phyloP scores from a whole-genome alignment of 225 moss, liverwort and hornwort species.

The Straminergon stramineum region DNA sequence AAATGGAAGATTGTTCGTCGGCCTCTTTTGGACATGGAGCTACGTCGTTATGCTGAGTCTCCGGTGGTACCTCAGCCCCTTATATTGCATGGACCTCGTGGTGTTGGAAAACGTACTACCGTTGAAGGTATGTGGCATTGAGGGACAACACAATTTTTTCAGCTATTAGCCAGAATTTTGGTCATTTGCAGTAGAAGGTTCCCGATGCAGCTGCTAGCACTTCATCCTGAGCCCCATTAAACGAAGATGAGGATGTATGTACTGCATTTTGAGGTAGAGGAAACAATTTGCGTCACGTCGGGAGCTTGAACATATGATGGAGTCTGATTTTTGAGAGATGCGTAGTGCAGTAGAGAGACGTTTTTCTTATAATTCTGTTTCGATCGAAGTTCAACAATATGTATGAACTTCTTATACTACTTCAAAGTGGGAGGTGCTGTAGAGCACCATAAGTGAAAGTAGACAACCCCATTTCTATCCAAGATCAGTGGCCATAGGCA shows the following conservation, averaged over 20 bases:
- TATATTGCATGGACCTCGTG: slow-evolving; percentile 83
- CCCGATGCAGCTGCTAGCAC: neutral
- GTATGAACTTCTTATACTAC: neutral
- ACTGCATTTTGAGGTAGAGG: neutral
- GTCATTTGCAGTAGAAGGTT: neutral
- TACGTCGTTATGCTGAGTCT: slow-evolving; percentile 61
- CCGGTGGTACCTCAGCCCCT: slow-evolving; percentile 69
- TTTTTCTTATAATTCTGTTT: neutral
- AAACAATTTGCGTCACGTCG: neutral
- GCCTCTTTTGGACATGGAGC: slow-evolving; percentile 64
- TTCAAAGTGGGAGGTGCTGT: neutral
- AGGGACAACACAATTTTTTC: neutral
- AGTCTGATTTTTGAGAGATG: neutral
- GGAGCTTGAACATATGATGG: neutral
- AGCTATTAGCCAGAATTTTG: neutral
- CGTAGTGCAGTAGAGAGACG: neutral
- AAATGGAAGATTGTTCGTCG: slow-evolving; percentile 70
- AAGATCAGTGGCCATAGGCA: neutral
- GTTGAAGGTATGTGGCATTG: slow-evolving; percentile 47
- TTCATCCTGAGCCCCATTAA: neutral
- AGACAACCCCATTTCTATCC: neutral
- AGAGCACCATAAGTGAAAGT: neutral
- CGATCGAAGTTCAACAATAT: neutral
- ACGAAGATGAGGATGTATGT: neutral
- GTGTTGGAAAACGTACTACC: slow-evolving; percentile 79